Percentiles rank a stretch among this genome's conserved stretches.
These are phyloP conservation scores for Sporobolomyces pararoseus DNA, from an alignment of 768 basidiomycete species.

Conservation along the genomic window DNA sequence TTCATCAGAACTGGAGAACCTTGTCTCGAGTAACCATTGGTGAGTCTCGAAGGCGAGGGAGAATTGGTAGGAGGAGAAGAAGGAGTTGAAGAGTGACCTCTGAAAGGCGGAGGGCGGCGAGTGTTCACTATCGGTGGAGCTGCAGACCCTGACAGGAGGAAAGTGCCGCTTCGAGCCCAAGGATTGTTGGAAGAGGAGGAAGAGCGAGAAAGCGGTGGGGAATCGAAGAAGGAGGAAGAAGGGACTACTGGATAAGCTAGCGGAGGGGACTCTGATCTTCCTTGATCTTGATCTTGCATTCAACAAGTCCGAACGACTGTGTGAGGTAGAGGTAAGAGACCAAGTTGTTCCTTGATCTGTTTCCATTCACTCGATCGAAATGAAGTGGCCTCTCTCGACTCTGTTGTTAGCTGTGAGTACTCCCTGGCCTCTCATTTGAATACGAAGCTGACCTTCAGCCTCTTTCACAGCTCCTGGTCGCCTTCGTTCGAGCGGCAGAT, in stretches of 20 bases:
- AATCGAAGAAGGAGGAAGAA: background rate
- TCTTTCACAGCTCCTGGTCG: background rate
- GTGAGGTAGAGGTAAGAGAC: background rate
- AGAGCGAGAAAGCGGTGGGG: background rate
- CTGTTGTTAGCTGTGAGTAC: background rate
- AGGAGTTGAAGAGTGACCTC: constrained; percentile 14
- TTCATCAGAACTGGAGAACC: constrained; percentile 4
- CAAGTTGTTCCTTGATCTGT: background rate
- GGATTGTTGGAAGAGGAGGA: background rate
- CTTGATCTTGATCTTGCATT: background rate
- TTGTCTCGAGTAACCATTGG: background rate
- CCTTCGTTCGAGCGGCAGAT: background rate
- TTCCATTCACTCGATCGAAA: background rate
- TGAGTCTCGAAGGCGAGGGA: background rate
- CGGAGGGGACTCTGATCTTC: background rate
- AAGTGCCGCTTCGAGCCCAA: background rate
- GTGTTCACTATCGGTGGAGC: constrained; percentile 6
- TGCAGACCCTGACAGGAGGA: constrained; percentile 17
- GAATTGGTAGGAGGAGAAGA: no score
- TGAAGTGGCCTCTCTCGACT: background rate
- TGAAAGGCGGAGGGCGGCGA: constrained; percentile 9
- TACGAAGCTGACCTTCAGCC: background rate
- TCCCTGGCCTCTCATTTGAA: background rate
- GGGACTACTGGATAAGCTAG: constrained; percentile 5
- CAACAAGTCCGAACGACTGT: background rate